Conservation (phyloP, 306 rosid genomes). For the Amphicarpaea edgeworthii region DNA sequence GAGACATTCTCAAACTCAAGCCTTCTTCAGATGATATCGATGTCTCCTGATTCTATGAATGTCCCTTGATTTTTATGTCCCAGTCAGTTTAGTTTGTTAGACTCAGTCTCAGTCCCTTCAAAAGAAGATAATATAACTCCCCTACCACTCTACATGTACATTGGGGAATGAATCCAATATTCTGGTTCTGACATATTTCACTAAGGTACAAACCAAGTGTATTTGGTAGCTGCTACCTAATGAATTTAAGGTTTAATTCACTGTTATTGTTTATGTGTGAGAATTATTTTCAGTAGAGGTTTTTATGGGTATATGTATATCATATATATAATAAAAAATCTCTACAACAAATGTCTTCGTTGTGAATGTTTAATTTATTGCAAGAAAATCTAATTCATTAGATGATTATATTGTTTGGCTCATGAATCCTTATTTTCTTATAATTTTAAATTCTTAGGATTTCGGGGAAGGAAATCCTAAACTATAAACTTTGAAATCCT, state of each 20-base stretch:
- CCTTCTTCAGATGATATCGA: conserved; percentile 98
- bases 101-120: neutral
- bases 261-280: neutral
- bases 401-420: conserved; percentile 7
- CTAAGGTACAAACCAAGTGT: conserved; percentile 37
- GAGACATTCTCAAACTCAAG: conserved; percentile 97
- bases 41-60: conserved; percentile 92
- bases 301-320: neutral
- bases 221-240: conserved; percentile 20
- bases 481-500: too few species aligned
- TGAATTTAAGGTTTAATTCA: conserved; percentile 26
- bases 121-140: conserved; percentile 18
- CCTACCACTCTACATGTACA: conserved; percentile 45
- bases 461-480: too few species aligned
- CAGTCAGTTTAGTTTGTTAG: conserved; percentile 8
- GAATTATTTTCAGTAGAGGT: conserved; percentile 1
- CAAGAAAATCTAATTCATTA: neutral
- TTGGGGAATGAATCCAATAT: conserved; percentile 41
- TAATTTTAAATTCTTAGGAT: too few species aligned
- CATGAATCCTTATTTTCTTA: too few species aligned
- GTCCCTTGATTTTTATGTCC: conserved; percentile 56
- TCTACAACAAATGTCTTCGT: conserved; percentile 3
- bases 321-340: neutral
- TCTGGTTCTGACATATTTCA: conserved; percentile 36
- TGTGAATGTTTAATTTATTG: neutral